Conservation (phyloP, 2,329 filamentous ascomycete species). For the Madurella mycetomatis region DNA sequence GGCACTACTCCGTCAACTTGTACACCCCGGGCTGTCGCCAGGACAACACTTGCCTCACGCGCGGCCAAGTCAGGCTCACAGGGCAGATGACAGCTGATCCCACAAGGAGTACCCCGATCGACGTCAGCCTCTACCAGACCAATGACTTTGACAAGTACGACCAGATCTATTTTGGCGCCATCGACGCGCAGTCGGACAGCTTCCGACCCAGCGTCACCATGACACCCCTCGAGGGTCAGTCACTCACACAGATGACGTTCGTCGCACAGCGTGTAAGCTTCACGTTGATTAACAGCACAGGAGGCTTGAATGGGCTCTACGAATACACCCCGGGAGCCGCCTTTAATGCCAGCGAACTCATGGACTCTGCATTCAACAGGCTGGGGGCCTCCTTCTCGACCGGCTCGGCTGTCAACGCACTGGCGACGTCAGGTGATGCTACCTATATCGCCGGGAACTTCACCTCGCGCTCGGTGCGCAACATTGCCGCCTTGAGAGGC, state of each 20-base stretch:
- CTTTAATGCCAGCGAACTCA: constrained; percentile 59
- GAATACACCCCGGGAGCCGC: constrained; percentile 71
- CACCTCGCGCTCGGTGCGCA: constrained; percentile 60
- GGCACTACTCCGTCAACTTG: constrained; percentile 85
- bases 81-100: constrained; percentile 58
- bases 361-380: constrained; percentile 68
- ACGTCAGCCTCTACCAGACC: constrained; percentile 72
- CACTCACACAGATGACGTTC: constrained; percentile 60
- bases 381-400: constrained; percentile 66
- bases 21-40: constrained; percentile 89
- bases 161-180: constrained; percentile 77
- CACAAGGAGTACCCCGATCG: constrained; percentile 43
- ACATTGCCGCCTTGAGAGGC: constrained; percentile 71
- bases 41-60: constrained; percentile 68
- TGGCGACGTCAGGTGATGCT: constrained; percentile 60
- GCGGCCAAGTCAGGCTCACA: constrained; percentile 80
- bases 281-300: constrained; percentile 65
- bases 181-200: constrained; percentile 67
- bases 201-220: constrained; percentile 82
- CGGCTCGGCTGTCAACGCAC: constrained; percentile 63
- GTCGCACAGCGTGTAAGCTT: constrained; percentile 91
- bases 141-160: constrained; percentile 98
- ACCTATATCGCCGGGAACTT: constrained; percentile 85
- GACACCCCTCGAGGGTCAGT: constrained; percentile 61
- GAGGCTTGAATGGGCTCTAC: constrained; percentile 82